Conservation (phyloP, 2,329 filamentous ascomycete species). For the Fusarium palustre region DNA sequence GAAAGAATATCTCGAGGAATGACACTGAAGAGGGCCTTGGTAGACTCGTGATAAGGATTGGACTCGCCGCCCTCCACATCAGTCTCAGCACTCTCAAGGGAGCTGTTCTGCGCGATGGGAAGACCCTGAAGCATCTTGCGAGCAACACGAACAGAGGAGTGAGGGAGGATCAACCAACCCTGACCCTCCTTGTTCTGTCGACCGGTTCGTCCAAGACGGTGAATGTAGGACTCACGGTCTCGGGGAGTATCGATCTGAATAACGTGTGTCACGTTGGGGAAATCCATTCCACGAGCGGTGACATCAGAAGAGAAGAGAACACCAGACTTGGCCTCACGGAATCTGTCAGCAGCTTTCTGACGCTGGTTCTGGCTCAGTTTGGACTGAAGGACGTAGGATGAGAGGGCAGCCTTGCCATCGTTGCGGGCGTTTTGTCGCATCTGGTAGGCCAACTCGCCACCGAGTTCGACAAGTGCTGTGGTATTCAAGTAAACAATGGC, state of each 20-base stretch:
- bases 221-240: slow-evolving; percentile 78
- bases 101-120: slow-evolving; percentile 67
- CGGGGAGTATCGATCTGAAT: slow-evolving; percentile 76
- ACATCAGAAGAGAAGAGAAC: slow-evolving; percentile 84
- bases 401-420: slow-evolving; percentile 57
- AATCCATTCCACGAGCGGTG: slow-evolving; percentile 85
- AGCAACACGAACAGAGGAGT: slow-evolving; percentile 63
- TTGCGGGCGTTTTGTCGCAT: slow-evolving; percentile 53
- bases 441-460: slow-evolving; percentile 64
- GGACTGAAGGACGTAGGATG: slow-evolving; percentile 73
- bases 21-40: slow-evolving; percentile 57
- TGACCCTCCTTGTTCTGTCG: slow-evolving; percentile 79
- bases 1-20: slow-evolving; percentile 53
- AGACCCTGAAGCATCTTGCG: slow-evolving; percentile 67
- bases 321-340: slow-evolving; percentile 72
- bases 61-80: slow-evolving; percentile 63
- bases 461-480: slow-evolving; percentile 77
- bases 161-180: slow-evolving; percentile 74
- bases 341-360: slow-evolving; percentile 76
- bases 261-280: slow-evolving; percentile 82
- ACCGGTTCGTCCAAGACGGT: slow-evolving; percentile 80
- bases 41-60: slow-evolving; percentile 59
- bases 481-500: slow-evolving; percentile 94
- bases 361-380: slow-evolving; percentile 77
- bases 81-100: slow-evolving; percentile 64